Evolutionary conservation across 2,329 filamentous ascomycete genomes (phyloP).

Genomic region (Colletotrichum tamarilloi): DNA sequence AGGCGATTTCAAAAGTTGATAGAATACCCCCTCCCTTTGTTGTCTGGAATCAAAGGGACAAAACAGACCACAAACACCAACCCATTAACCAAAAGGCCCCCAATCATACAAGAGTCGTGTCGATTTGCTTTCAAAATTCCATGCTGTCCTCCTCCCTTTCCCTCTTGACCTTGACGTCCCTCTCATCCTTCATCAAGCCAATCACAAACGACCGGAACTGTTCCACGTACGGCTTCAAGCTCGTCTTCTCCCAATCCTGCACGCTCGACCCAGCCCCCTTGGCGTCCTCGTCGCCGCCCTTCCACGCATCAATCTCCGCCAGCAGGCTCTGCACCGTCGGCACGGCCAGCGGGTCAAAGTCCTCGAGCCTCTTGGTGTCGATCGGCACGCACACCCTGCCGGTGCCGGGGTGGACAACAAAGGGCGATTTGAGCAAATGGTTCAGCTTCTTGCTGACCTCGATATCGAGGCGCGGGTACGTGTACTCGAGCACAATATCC

Average conservation of each 20-base stretch:
- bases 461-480: conserved; percentile 95
- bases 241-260: conserved; percentile 97
- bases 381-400: conserved; percentile 97
- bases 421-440: conserved; percentile 96
- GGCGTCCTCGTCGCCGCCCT: conserved; percentile 56
- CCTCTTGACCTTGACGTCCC: conserved; percentile 64
- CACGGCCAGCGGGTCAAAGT: conserved; percentile 89
- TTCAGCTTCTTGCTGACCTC: conserved; percentile 98
- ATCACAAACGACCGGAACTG: conserved; percentile 87
- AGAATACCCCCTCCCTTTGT: conserved; percentile 25
- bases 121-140: conserved; percentile 58
- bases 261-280: conserved; percentile 49
- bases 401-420: conserved; percentile 95
- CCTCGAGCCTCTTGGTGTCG: conserved; percentile 76
- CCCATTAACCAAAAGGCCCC: conserved; percentile 6
- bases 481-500: conserved; percentile 96
- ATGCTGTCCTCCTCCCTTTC: conserved; percentile 64
- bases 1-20: conserved; percentile 19
- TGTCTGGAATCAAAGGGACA: background rate
- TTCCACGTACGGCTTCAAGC: conserved; percentile 91
- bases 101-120: conserved; percentile 33
- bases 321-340: conserved; percentile 88
- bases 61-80: conserved; percentile 14
- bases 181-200: conserved; percentile 80
- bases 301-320: conserved; percentile 87